Percentiles rank a stretch among this genome's conserved stretches.
These are phyloP conservation scores for Neonectria hederae DNA, from an alignment of 2,329 filamentous ascomycete species.

Conservation along the genomic window DNA sequence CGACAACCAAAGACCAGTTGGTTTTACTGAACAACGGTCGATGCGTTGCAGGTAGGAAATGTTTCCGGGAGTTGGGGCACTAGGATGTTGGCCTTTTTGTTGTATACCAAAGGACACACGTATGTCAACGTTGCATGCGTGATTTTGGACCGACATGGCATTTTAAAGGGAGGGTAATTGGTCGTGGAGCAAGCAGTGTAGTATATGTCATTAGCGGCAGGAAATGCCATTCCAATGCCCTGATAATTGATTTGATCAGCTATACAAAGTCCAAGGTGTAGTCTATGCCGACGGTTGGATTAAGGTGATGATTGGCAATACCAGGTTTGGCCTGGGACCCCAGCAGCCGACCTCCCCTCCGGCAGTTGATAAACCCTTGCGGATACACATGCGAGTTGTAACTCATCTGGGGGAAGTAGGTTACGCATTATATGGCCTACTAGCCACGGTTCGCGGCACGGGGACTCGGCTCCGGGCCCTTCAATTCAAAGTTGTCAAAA, in stretches of 20 bases:
- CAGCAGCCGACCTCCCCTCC: background rate
- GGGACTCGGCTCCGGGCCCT: background rate
- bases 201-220: background rate
- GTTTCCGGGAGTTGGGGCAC: constrained; percentile 46
- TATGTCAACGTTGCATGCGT: background rate
- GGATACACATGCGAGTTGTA: background rate
- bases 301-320: background rate
- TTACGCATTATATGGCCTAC: no score
- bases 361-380: background rate
- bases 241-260: background rate
- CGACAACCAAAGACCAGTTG: constrained; percentile 26
- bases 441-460: background rate
- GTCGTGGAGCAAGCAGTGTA: background rate
- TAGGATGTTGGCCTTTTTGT: constrained; percentile 46
- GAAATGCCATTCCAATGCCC: background rate
- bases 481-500: background rate
- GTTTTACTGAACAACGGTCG: constrained; percentile 26
- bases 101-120: constrained; percentile 12
- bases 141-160: constrained; percentile 8
- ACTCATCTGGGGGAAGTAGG: background rate
- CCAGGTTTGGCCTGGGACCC: background rate
- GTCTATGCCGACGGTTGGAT: background rate
- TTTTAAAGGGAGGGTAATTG: background rate
- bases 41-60: constrained; percentile 43
- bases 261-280: background rate